These are phyloP conservation scores for Colletotrichum tropicicola DNA, from an alignment of 2,329 filamentous ascomycete genomes.

Conservation along the genomic window DNA sequence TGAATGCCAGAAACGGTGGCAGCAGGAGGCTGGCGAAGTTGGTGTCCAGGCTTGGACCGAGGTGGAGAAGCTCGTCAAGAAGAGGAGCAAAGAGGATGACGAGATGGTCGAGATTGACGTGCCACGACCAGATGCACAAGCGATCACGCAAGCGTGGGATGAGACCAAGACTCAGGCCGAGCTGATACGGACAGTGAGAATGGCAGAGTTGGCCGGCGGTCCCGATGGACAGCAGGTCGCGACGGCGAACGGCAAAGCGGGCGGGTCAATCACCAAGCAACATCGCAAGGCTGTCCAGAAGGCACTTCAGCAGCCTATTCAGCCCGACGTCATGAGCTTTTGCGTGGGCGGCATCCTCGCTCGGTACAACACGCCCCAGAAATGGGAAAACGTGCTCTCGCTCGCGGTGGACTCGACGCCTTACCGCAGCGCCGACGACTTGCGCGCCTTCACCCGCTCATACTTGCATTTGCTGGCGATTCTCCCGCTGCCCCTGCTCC, in stretches of 20 bases:
- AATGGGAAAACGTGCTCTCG: slow-evolving; percentile 20
- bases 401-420: slow-evolving; percentile 19
- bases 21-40: slow-evolving; percentile 7
- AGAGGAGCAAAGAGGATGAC: slow-evolving; percentile 4
- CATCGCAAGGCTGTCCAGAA: slow-evolving; percentile 20
- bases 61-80: slow-evolving; percentile 20
- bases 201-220: background rate
- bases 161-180: slow-evolving; percentile 7
- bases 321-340: slow-evolving; percentile 14
- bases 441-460: slow-evolving; percentile 5
- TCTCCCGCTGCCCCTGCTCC: background rate
- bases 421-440: slow-evolving; percentile 9
- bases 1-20: slow-evolving; percentile 1
- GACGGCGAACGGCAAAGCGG: background rate
- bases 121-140: background rate
- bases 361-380: background rate
- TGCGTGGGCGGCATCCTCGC: slow-evolving; percentile 21
- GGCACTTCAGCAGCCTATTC: slow-evolving; percentile 11
- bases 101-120: slow-evolving; percentile 8
- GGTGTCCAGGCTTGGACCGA: slow-evolving; percentile 22
- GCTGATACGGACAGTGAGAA: slow-evolving; percentile 6
- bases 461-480: slow-evolving; percentile 27
- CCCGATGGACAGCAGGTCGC: no score
- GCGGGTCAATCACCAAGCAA: slow-evolving; percentile 20
- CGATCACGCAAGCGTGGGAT: slow-evolving; percentile 12